These are phyloP conservation scores for Actinomortierella wolfii DNA, from an alignment of 371 early-diverging fungal genomes.

Conservation along the genomic window DNA sequence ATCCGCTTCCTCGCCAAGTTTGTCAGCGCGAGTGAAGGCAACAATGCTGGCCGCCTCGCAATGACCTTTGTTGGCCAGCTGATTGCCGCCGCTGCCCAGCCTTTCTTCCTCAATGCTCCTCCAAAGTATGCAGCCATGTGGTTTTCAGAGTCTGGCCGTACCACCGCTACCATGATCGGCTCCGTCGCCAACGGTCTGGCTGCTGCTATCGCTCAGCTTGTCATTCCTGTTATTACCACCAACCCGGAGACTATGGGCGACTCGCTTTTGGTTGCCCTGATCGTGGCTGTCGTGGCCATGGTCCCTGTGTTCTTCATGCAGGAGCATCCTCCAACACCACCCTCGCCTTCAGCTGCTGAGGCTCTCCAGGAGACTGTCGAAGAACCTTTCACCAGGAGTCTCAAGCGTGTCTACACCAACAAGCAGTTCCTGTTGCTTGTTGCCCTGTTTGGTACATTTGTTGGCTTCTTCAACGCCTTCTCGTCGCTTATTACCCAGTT, in stretches of 20 bases:
- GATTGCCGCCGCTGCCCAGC: slow-evolving; percentile 61
- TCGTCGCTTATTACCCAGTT: slow-evolving; percentile 64
- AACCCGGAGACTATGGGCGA: slow-evolving; percentile 42
- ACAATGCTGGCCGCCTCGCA: slow-evolving; percentile 49
- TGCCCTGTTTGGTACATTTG: slow-evolving; percentile 58
- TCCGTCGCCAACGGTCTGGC: slow-evolving; percentile 53
- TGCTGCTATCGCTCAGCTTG: slow-evolving; percentile 58
- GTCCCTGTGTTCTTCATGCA: slow-evolving; percentile 57
- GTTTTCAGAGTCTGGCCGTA: slow-evolving; percentile 67
- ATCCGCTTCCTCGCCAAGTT: slow-evolving; percentile 59
- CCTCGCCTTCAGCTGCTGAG: slow-evolving; percentile 49
- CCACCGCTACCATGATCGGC: slow-evolving; percentile 66
- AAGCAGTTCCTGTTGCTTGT: slow-evolving; percentile 59
- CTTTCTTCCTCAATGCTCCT: slow-evolving; percentile 64
- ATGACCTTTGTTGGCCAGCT: slow-evolving; percentile 64
- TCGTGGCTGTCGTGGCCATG: slow-evolving; percentile 49
- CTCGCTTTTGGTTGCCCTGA: slow-evolving; percentile 55
- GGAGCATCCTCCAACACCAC: slow-evolving; percentile 53
- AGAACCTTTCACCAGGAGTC: slow-evolving; percentile 52
- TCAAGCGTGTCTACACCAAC: slow-evolving; percentile 54
- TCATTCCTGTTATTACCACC: slow-evolving; percentile 58
- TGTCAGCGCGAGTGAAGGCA: slow-evolving; percentile 37
- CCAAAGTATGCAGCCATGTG: slow-evolving; percentile 68
- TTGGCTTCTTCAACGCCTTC: slow-evolving; percentile 69
- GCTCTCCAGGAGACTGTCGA: slow-evolving; percentile 28